Evolutionary conservation across 2,329 filamentous ascomycete species (phyloP).

Genomic region (Xylariomycetidae sp.): DNA sequence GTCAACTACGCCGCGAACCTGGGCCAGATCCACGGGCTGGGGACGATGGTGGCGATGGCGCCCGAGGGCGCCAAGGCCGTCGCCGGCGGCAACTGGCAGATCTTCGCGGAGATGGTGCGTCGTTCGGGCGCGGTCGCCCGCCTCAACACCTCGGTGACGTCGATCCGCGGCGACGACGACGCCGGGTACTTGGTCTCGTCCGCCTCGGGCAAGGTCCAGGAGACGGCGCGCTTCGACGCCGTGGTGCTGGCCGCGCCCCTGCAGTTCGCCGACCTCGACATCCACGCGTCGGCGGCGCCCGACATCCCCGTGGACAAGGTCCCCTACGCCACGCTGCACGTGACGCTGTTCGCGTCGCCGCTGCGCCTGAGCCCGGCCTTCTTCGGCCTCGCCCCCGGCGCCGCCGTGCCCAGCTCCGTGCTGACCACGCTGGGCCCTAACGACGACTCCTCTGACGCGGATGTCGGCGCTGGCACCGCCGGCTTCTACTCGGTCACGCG

Average conservation of each 20-base stretch:
- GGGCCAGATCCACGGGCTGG: constrained; percentile 77
- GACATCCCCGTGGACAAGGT: constrained; percentile 67
- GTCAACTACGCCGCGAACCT: constrained; percentile 95
- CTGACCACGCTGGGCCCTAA: constrained; percentile 67
- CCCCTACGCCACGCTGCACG: constrained; percentile 81
- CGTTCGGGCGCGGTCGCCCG: constrained; percentile 54
- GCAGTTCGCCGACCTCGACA: constrained; percentile 66
- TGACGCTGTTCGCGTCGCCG: constrained; percentile 81
- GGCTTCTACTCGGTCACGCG: constrained; percentile 85
- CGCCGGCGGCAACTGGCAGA: constrained; percentile 85
- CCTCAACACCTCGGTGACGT: constrained; percentile 62
- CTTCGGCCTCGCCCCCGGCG: constrained; percentile 60
- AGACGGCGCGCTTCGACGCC: constrained; percentile 55
- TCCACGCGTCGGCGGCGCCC: constrained; percentile 56
- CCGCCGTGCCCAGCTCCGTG: constrained; percentile 62
- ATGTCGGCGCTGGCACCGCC: constrained; percentile 60
- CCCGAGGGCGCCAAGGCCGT: constrained; percentile 77
- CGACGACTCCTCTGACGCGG: constrained; percentile 41
- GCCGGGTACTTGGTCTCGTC: not conserved
- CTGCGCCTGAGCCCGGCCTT: constrained; percentile 63
- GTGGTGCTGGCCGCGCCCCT: constrained; percentile 78
- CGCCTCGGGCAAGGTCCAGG: not conserved
- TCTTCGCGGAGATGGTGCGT: constrained; percentile 78
- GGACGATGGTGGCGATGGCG: constrained; percentile 84
- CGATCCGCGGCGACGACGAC: constrained; percentile 43